A percentile compares a stretch with the other conserved stretches of the same genome.
These are phyloP conservation scores for Begonia loranthoides DNA, from an alignment of 306 rosid genomes.

Conservation along the genomic window DNA sequence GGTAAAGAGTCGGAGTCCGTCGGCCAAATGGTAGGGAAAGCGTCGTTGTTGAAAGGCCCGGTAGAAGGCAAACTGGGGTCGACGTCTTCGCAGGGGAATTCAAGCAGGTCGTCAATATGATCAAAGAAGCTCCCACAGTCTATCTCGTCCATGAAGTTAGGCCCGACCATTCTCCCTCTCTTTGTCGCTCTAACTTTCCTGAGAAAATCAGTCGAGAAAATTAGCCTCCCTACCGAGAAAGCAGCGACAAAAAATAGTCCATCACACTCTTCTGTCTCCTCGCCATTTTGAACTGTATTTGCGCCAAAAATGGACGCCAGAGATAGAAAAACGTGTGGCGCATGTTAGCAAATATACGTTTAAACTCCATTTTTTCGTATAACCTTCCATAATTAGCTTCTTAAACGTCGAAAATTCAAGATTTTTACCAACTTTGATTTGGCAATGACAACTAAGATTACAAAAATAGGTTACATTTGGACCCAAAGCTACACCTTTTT, in stretches of 20 bases:
- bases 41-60: slow-evolving; percentile 17
- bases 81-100: slow-evolving; percentile 59
- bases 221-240: background rate
- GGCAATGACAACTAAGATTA: too few relatives aligned
- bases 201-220: slow-evolving; percentile 14
- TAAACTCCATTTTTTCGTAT: background rate
- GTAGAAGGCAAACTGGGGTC: slow-evolving; percentile 30
- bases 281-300: too few relatives aligned
- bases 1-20: slow-evolving; percentile 38
- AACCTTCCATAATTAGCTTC: too few relatives aligned
- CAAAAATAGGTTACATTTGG: too few relatives aligned
- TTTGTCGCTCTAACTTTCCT: slow-evolving; percentile 10
- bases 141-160: slow-evolving; percentile 62
- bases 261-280: too few relatives aligned
- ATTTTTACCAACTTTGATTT: too few relatives aligned
- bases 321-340: slow-evolving; percentile 11
- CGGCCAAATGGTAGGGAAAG: slow-evolving; percentile 55
- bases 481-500: too few relatives aligned
- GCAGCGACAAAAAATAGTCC: background rate
- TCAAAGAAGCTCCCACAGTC: slow-evolving; percentile 97
- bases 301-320: background rate
- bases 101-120: slow-evolving; percentile 87
- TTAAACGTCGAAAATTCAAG: too few relatives aligned
- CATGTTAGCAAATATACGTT: slow-evolving; percentile 20
- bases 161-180: slow-evolving; percentile 50